phyloP scores from a whole-genome alignment of 306 rosid species.

The Gynostemma pentaphyllum region DNA sequence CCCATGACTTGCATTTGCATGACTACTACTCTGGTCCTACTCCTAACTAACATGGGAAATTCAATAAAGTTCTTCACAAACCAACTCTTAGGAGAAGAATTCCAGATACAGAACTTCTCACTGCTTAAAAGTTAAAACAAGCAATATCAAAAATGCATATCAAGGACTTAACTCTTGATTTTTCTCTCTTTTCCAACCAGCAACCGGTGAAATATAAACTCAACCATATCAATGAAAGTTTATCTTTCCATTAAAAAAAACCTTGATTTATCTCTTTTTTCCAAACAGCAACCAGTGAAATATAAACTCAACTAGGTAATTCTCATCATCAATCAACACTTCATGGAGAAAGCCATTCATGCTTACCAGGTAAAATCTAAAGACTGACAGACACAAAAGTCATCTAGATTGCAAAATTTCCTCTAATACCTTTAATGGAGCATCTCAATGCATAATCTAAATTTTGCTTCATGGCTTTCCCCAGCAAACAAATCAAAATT shows the following conservation, averaged over 20 bases:
- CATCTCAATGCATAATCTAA: neutral
- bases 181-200: conserved; percentile 2
- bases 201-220: neutral
- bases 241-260: too few relatives aligned
- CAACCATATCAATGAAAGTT: too few relatives aligned
- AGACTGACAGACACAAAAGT: neutral
- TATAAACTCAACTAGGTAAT: neutral
- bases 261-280: conserved; percentile 3
- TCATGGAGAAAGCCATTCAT: neutral
- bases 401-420: neutral
- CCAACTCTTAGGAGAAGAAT: neutral
- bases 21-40: neutral
- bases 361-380: neutral
- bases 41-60: neutral
- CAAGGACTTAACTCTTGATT: neutral
- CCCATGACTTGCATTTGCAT: neutral
- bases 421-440: neutral
- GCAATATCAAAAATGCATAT: neutral
- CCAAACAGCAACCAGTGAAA: neutral
- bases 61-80: neutral
- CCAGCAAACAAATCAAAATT: neutral
- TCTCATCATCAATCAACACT: neutral
- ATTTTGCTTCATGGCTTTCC: neutral
- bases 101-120: neutral
- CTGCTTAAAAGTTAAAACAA: neutral